Evolutionary conservation across 768 basidiomycete species (phyloP).

Genomic region (Royoungia palumana): DNA sequence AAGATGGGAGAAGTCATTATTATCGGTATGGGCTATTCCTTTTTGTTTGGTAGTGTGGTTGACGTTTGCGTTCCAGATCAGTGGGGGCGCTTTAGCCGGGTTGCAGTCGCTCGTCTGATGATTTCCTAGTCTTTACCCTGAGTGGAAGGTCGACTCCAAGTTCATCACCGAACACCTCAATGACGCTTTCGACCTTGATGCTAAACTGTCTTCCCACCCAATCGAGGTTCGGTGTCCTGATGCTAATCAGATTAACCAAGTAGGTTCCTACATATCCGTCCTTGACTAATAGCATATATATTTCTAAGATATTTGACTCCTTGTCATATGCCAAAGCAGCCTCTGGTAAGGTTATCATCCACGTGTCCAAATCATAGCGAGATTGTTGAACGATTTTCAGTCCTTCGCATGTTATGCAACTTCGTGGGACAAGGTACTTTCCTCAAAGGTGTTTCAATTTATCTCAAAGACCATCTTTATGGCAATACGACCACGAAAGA

Average conservation of each 20-base stretch:
- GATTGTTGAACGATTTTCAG: conserved; percentile 32
- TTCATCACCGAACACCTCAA: conserved; percentile 81
- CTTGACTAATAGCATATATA: background rate
- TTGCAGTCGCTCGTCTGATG: background rate
- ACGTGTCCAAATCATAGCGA: background rate
- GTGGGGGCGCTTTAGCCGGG: conserved; percentile 32
- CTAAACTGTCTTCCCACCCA: conserved; percentile 85
- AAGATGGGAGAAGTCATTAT: conserved; percentile 89
- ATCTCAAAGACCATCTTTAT: conserved; percentile 86
- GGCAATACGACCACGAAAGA: conserved; percentile 82
- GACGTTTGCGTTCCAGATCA: conserved; percentile 43
- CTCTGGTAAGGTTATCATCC: conserved; percentile 46
- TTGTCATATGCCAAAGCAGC: conserved; percentile 85
- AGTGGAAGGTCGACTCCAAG: conserved; percentile 79
- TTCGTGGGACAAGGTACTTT: conserved; percentile 89
- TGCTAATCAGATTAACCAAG: conserved; percentile 79
- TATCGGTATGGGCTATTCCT: conserved; percentile 45
- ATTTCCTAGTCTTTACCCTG: conserved; percentile 63
- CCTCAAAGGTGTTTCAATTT: conserved; percentile 83
- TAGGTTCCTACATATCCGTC: conserved; percentile 16
- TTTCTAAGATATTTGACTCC: conserved; percentile 78
- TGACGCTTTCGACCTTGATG: conserved; percentile 76
- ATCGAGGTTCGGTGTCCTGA: conserved; percentile 90
- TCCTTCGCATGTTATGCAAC: conserved; percentile 90
- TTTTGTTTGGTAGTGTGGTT: conserved; percentile 1